phyloP scores from a whole-genome alignment of 176 grass and related monocot species.

The Metroxylon sagu region DNA sequence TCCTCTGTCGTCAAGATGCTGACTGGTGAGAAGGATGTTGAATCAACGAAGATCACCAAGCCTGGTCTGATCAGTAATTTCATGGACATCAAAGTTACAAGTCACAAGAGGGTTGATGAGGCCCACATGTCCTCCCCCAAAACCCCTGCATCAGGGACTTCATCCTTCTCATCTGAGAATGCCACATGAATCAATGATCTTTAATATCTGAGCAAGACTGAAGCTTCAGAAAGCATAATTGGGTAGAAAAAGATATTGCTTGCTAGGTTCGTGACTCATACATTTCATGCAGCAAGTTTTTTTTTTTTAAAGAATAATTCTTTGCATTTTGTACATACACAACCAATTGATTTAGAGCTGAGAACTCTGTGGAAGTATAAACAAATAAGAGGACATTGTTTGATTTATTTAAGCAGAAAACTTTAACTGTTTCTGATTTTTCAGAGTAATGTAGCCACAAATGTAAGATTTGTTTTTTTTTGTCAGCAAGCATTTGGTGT shows the following conservation, averaged over 20 bases:
- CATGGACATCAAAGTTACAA: constrained; percentile 41
- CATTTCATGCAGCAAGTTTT: too few species aligned
- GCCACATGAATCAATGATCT: constrained; percentile 56
- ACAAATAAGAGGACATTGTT: too few species aligned
- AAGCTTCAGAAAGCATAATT: background rate
- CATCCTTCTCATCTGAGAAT: constrained; percentile 31
- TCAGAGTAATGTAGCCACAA: too few species aligned
- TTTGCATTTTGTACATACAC: too few species aligned
- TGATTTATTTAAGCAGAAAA: too few species aligned
- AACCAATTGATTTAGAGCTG: too few species aligned
- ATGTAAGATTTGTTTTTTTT: too few species aligned
- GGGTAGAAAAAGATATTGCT: background rate
- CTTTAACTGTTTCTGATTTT: too few species aligned
- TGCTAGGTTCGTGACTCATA: too few species aligned
- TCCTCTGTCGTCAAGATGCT: constrained; percentile 42
- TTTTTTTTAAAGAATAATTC: too few species aligned
- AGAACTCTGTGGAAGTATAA: too few species aligned
- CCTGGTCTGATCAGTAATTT: constrained; percentile 69
- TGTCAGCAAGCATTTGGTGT: too few species aligned
- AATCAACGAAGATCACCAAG: constrained; percentile 39
- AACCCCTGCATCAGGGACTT: constrained; percentile 33
- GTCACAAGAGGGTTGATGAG: constrained; percentile 8
- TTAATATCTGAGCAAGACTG: constrained; percentile 41
- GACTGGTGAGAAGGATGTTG: constrained; percentile 37
- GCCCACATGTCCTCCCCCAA: constrained; percentile 17